Percentiles rank a stretch among this genome's conserved stretches.
These are phyloP conservation scores for Russula vinacea DNA, from an alignment of 768 basidiomycete species.

Conservation along the genomic window DNA sequence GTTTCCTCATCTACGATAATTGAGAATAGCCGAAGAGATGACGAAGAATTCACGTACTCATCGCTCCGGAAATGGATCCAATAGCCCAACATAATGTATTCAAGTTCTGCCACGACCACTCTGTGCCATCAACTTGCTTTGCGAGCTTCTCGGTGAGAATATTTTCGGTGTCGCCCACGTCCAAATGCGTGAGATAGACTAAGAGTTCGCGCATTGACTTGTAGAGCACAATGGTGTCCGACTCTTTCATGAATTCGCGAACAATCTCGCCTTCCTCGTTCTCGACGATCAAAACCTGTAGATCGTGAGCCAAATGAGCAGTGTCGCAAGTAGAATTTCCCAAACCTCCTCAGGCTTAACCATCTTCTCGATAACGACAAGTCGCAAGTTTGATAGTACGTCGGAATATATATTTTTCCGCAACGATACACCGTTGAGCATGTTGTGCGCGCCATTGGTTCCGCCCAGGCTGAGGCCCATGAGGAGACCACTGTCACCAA, in stretches of 20 bases:
- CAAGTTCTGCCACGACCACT: constrained; percentile 99
- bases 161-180: constrained; percentile 92
- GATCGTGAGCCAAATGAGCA: constrained; percentile 14
- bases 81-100: constrained; percentile 99
- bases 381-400: constrained; percentile 86
- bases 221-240: constrained; percentile 96
- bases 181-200: constrained; percentile 96
- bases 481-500: constrained; percentile 78
- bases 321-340: constrained; percentile 4
- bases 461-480: constrained; percentile 88
- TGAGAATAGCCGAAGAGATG: constrained; percentile 3
- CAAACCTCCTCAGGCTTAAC: constrained; percentile 97
- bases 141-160: constrained; percentile 96
- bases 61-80: constrained; percentile 97
- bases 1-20: constrained; percentile 82
- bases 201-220: constrained; percentile 98
- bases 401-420: constrained; percentile 95
- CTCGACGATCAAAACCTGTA: constrained; percentile 92
- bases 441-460: constrained; percentile 54
- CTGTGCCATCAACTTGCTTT: constrained; percentile 94
- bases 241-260: constrained; percentile 98
- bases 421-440: constrained; percentile 74
- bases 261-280: constrained; percentile 99
- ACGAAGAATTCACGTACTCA: constrained; percentile 65
- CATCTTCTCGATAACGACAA: constrained; percentile 98